Evolutionary conservation across 2,329 filamentous ascomycete species (phyloP), one percentile per base, ranked within the genome.

Genomic region (Arthrobotrys musiformis): DNA sequence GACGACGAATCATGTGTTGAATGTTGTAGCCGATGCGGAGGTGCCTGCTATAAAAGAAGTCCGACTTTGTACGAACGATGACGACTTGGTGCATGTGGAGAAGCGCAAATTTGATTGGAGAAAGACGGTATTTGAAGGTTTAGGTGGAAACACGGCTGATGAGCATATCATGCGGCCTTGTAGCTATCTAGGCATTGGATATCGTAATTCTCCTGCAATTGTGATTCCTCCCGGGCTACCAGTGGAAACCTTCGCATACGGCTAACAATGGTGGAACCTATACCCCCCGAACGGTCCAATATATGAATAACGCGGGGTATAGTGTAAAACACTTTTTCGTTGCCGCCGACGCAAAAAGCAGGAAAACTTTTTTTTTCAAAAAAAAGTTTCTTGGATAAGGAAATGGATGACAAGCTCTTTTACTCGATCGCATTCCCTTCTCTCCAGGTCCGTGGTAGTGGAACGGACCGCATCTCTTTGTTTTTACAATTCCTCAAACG

Each of bases 201-300:
- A 37, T 28, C 6, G 40, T 40, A 11, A 1, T 40, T 42, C 13
- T 13, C 60, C 73, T 15, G 52, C 66, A n/a, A 67, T 67, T 35
- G 17, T 50, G 33, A 48, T 67, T 44, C 66, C 66, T 52, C 66
- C 66, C 60, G 52, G 60, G 15, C 33, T 70, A 35, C 60, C 60
- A 37, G 60, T 70, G 24, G 73, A 77, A 67, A 66, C 60, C 50
- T 70, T 67, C 40, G 42, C 73, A 67, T 77, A 77, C 60, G 73
- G 73, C 73, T 77, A 77, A 70, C 73, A 77, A 77, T 77, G 60
- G 73, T 77, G 73, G 73, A 70, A 77, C 73, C 73, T 77, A 70
- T 62, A 66, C 52, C 52, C 62, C 44, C 50, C 52, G 33, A 50
- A 19, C 22, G 19, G 46, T 35, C 30, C 26, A 37, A 60, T 35